Evolutionary conservation across 1,139 yeast species (phyloP), one percentile per base, ranked within the genome.

Genomic region (Blastobotrys elegans): DNA sequence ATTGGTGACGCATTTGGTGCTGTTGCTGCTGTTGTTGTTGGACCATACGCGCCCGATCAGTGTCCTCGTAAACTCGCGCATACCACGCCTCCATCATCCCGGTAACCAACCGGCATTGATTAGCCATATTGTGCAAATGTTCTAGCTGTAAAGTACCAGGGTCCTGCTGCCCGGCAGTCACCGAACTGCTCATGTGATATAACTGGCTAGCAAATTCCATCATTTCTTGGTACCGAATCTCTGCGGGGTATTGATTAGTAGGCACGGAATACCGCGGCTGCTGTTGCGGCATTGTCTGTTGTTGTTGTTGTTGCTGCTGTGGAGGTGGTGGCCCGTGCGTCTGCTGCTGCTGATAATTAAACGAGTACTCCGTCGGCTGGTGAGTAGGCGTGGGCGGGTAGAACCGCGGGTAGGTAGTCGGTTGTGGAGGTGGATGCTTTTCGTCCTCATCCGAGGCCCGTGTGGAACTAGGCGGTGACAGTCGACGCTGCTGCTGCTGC

Each of bases 251-350:
- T 10, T 24, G 27, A 24, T 24, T 24, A n/a, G n/a, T n/a, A 5
- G 27, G 27, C 27, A 24, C 27, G 10, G 27, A 24, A 24, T 24
- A 24, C 27, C 27, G 37, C n/a, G n/a, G 20, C 11, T 16, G 10
- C n/a, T 16, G 40, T 17, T 32, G 47, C 18, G 40, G 45, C 33
- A 29, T 42, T 13, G 14, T 39, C 31, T 38, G 47, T 26, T 46
- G 43, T 24, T 41, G 48, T 16, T 41, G 46, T 7, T 40, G 17
- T 7, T 17, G 35, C 3, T 40, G 30, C 11, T 5, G 10, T n/a
- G 22, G 35, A 4, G 32, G 26, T 6, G 20, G 35, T 17, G 33
- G 35, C 21, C 29, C 21, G 8, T 27, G 17, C n/a, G n/a, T n/a
- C n/a, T n/a, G n/a, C n/a, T n/a, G n/a, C n/a, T n/a, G n/a, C n/a